Percentiles rank a stretch among this genome's conserved stretches.
Conservation (phyloP, 2,329 filamentous ascomycete genomes). For the Arthroderma uncinatum region DNA sequence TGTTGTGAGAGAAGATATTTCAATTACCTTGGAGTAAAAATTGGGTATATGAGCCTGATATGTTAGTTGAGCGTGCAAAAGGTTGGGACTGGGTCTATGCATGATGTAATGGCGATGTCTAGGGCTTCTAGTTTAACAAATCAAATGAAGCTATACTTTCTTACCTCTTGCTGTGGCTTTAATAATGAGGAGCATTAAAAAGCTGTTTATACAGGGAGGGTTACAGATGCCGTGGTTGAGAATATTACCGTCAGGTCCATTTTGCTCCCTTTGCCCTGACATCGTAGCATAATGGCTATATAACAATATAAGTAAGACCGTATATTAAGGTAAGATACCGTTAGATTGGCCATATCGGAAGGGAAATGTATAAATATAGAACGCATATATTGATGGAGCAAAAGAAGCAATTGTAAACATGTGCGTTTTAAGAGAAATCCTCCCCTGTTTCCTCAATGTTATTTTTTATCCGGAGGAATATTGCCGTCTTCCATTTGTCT, state of each 20-base stretch:
- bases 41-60: not conserved
- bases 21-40: not conserved
- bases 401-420: not conserved
- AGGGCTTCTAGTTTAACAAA: not conserved
- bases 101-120: not conserved
- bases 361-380: slow-evolving; percentile 8
- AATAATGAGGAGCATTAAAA: not conserved
- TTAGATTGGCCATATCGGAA: not conserved
- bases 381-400: slow-evolving; percentile 6
- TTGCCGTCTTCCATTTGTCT: slow-evolving; percentile 92
- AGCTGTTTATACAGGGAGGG: too few species aligned
- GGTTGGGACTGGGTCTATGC: not conserved
- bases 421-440: slow-evolving; percentile 49
- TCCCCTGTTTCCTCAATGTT: slow-evolving; percentile 61
- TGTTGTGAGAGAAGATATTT: not conserved
- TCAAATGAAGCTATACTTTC: not conserved
- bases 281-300: not conserved
- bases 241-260: too few species aligned
- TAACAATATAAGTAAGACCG: not conserved
- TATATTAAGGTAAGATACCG: not conserved
- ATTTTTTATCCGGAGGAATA: slow-evolving; percentile 73
- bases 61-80: not conserved
- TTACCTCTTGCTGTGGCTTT: not conserved
- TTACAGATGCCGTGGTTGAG: too few species aligned
- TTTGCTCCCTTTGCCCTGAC: not conserved